Percentiles rank a stretch among this genome's conserved stretches.
phyloP scores from a whole-genome alignment of 208 protist species.

The Trypanosoma melophagium region DNA sequence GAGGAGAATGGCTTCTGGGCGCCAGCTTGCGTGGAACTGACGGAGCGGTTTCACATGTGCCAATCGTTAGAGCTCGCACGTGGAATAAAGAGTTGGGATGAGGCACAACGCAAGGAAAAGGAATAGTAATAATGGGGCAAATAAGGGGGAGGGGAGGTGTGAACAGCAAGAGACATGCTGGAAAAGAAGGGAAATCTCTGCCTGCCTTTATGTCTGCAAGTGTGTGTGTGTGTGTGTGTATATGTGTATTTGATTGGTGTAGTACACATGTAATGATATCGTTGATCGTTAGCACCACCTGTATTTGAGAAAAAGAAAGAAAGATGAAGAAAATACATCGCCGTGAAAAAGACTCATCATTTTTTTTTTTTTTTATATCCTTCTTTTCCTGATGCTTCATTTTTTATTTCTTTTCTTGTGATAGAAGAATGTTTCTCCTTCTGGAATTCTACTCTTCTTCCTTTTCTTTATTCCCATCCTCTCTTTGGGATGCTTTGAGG shows the following conservation, averaged over 20 bases:
- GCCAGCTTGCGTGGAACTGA: constrained; percentile 49
- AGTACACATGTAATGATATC: too few species aligned
- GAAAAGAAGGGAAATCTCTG: not conserved
- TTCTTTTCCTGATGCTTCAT: constrained; percentile 24
- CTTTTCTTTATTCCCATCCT: not conserved
- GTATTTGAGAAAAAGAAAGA: not conserved
- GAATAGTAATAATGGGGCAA: constrained; percentile 1
- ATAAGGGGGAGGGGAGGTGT: not conserved
- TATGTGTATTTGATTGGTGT: too few species aligned
- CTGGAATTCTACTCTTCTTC: not conserved
- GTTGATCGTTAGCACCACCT: not conserved
- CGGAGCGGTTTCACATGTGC: constrained; percentile 74
- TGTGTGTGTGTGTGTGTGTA: too few species aligned
- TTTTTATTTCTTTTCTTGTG: not conserved
- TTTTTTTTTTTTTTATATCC: not conserved
- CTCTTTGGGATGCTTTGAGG: too few species aligned
- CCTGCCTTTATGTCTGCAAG: too few species aligned
- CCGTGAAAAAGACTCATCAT: too few species aligned
- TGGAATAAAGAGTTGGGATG: constrained; percentile 30
- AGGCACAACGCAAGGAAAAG: not conserved
- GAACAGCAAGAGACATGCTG: not conserved
- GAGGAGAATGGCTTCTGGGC: constrained; percentile 74
- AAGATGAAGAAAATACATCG: not conserved
- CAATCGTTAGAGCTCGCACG: constrained; percentile 64
- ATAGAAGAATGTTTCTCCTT: not conserved